Evolutionary conservation across 768 basidiomycete genomes (phyloP).

Genomic region (Coprinopsis cinerea): DNA sequence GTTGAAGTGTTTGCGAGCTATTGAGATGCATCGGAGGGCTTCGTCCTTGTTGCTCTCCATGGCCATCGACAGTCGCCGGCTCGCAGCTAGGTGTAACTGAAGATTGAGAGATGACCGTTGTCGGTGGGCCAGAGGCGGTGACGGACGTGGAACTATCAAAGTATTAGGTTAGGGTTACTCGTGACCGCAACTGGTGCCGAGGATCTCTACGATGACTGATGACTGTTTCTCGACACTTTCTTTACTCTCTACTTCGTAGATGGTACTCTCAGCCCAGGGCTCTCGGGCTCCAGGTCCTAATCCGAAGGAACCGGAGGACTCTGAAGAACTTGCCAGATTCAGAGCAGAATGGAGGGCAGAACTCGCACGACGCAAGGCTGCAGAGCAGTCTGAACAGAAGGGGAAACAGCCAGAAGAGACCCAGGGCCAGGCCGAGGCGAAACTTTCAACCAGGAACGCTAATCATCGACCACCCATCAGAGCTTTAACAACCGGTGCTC

Average conservation of each 20-base stretch:
- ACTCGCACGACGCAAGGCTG: constrained; percentile 36
- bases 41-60: constrained; percentile 91
- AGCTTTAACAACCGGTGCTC: background rate
- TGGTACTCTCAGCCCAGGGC: background rate
- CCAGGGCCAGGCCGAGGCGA: constrained; percentile 3
- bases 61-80: background rate
- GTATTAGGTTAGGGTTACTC: constrained; percentile 15
- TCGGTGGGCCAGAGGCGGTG: no score
- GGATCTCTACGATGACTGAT: background rate
- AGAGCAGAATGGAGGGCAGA: constrained; percentile 72
- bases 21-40: constrained; percentile 72
- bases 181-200: background rate
- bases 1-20: constrained; percentile 71
- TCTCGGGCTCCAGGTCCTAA: constrained; percentile 9
- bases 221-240: background rate
- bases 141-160: constrained; percentile 9
- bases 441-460: constrained; percentile 7
- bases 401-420: background rate
- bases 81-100: background rate
- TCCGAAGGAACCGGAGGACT: constrained; percentile 31
- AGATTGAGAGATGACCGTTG: background rate
- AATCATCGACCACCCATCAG: constrained; percentile 7
- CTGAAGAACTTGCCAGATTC: constrained; percentile 62
- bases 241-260: background rate
- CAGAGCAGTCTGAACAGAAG: background rate